These are phyloP conservation scores for Acanthamoeba royreba DNA, from an alignment of 208 protist genomes.

Conservation along the genomic window DNA sequence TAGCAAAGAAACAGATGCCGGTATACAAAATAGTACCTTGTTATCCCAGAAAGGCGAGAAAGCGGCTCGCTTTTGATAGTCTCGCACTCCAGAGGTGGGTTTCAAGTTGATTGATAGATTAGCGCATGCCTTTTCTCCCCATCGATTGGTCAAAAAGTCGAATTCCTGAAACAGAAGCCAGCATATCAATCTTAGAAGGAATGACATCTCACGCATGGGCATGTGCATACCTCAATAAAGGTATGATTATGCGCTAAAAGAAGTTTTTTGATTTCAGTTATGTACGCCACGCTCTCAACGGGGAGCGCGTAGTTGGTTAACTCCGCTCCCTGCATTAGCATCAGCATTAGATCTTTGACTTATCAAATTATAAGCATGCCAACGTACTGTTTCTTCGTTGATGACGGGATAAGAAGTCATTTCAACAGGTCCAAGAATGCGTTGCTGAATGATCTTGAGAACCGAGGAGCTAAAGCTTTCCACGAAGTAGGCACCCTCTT, in stretches of 20 bases:
- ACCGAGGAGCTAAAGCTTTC: slow-evolving; percentile 65
- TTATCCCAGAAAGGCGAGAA: slow-evolving; percentile 38
- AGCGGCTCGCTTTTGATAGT: slow-evolving; percentile 59
- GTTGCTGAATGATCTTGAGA: slow-evolving; percentile 41
- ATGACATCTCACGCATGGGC: no score
- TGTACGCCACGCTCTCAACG: neutral
- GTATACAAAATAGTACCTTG: neutral
- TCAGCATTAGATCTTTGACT: neutral
- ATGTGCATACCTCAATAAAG: neutral
- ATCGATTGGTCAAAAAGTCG: slow-evolving; percentile 23
- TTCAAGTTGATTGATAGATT: slow-evolving; percentile 73
- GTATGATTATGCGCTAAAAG: neutral
- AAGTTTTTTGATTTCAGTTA: neutral
- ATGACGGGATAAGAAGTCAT: neutral
- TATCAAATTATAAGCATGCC: neutral
- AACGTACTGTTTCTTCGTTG: neutral
- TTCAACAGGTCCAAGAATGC: neutral
- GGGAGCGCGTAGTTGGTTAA: neutral
- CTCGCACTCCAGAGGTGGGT: slow-evolving; percentile 71
- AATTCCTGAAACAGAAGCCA: slow-evolving; percentile 30
- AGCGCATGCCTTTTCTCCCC: neutral
- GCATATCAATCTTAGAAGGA: no score
- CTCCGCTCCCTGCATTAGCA: neutral
- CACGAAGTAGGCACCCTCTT: slow-evolving; percentile 79
- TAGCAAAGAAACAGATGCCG: neutral